A percentile compares a stretch with the other conserved stretches of the same genome.
phyloP scores from a whole-genome alignment of 2,329 filamentous ascomycete genomes.

The Huntiella abstrusa region DNA sequence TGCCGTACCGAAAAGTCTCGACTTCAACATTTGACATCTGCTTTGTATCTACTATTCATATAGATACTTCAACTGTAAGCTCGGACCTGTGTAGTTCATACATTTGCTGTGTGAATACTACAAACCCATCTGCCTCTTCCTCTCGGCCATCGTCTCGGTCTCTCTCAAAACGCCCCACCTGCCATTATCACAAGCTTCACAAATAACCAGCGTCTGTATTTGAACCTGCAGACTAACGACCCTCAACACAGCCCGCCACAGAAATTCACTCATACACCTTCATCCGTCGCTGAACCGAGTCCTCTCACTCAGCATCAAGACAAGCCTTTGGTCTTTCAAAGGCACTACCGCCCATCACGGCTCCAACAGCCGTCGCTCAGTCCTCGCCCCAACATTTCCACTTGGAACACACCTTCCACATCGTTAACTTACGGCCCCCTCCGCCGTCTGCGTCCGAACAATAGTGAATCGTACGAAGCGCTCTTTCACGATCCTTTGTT shows the following conservation, averaged over 20 bases:
- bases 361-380: constrained; percentile 40
- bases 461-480: constrained; percentile 30
- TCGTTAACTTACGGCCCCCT: constrained; percentile 46
- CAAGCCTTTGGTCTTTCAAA: constrained; percentile 50
- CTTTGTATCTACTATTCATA: not conserved
- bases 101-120: not conserved
- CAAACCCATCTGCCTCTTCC: not conserved
- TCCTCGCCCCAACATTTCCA: constrained; percentile 54
- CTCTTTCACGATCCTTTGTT: constrained; percentile 32
- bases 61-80: not conserved
- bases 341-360: constrained; percentile 39
- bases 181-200: not conserved
- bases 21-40: not conserved
- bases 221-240: constrained; percentile 4
- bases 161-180: not conserved
- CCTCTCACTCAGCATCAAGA: constrained; percentile 6
- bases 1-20: not conserved
- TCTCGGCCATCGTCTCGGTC: not conserved
- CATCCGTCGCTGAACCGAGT: constrained; percentile 3
- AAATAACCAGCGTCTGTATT: not conserved
- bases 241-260: not conserved
- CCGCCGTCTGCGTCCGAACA: constrained; percentile 25
- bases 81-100: not conserved
- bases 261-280: constrained; percentile 3
- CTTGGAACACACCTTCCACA: constrained; percentile 43